A percentile compares a stretch with the other conserved stretches of the same genome.
These are phyloP conservation scores for Diaporthe sp. DNA, from an alignment of 2,329 filamentous ascomycete genomes.

Conservation along the genomic window DNA sequence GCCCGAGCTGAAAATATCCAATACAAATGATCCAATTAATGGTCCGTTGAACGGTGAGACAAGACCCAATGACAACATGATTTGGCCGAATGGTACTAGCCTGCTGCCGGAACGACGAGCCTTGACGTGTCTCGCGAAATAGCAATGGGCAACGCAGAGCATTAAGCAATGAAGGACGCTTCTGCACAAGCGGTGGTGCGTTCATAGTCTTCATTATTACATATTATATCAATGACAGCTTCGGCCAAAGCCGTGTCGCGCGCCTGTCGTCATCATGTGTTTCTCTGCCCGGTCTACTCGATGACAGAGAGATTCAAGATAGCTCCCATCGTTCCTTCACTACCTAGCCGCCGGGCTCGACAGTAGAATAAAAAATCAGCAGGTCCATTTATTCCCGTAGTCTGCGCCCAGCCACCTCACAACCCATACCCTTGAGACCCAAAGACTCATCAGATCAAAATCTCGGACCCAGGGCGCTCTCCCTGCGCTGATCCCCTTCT, in stretches of 20 bases:
- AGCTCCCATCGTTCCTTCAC: background rate
- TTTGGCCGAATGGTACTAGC: background rate
- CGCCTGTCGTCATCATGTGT: background rate
- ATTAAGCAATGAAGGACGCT: background rate
- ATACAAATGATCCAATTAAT: too few relatives aligned
- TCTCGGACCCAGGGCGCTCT: slow-evolving; percentile 15
- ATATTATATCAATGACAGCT: background rate
- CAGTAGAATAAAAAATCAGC: background rate
- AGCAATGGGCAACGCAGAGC: background rate
- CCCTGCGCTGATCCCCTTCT: slow-evolving; percentile 31
- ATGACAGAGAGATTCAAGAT: background rate
- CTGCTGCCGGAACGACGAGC: background rate
- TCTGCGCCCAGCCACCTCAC: background rate
- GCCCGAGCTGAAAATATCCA: background rate
- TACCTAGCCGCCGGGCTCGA: background rate
- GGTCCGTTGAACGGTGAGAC: background rate
- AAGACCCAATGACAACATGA: background rate
- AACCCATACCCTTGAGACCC: background rate
- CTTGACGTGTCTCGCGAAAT: background rate
- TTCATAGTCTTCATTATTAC: slow-evolving; percentile 11
- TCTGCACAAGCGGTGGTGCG: background rate
- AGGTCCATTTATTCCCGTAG: background rate
- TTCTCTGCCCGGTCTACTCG: background rate
- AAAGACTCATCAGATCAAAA: slow-evolving; percentile 21
- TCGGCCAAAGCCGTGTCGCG: background rate